phyloP scores from a whole-genome alignment of 192 early-diverging fungal species.

The Coemansia umbellata region DNA sequence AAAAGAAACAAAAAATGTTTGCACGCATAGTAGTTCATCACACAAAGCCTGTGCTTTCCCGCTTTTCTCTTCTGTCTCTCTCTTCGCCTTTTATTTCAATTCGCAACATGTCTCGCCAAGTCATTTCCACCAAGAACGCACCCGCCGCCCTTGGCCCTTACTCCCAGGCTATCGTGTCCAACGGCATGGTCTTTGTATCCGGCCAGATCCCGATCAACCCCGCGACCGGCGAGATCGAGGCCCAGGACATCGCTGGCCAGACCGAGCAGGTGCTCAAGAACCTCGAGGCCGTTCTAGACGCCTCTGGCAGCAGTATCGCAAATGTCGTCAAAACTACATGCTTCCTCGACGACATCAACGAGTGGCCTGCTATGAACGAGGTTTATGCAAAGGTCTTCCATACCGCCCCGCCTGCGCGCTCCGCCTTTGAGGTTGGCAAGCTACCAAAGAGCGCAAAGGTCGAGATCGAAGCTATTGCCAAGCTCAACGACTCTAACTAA shows the following conservation, averaged over 20 bases:
- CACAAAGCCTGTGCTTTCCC: not conserved
- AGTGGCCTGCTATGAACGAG: slow-evolving; percentile 89
- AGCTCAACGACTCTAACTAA: slow-evolving; percentile 55
- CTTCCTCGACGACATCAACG: slow-evolving; percentile 88
- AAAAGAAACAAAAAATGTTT: slow-evolving; percentile 1
- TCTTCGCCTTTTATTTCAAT: slow-evolving; percentile 4
- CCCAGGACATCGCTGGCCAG: slow-evolving; percentile 67
- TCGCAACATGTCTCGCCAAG: slow-evolving; percentile 42
- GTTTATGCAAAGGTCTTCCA: slow-evolving; percentile 77
- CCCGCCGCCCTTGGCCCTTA: slow-evolving; percentile 76
- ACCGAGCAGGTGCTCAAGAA: slow-evolving; percentile 79
- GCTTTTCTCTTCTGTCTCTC: not conserved
- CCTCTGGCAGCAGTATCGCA: slow-evolving; percentile 70
- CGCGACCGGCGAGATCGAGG: slow-evolving; percentile 68
- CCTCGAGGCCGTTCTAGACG: slow-evolving; percentile 78
- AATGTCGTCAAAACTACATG: slow-evolving; percentile 96
- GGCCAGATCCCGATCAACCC: slow-evolving; percentile 75
- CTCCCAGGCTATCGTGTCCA: slow-evolving; percentile 77
- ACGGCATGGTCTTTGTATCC: slow-evolving; percentile 80
- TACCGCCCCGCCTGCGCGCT: slow-evolving; percentile 64
- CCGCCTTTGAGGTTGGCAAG: slow-evolving; percentile 85
- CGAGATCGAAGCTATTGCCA: slow-evolving; percentile 91
- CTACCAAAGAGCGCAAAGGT: slow-evolving; percentile 88
- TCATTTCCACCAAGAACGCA: slow-evolving; percentile 57
- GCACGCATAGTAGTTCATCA: too few species aligned